Evolutionary conservation across 257 asterid species (phyloP), one percentile per base, ranked within the genome.

Genomic region (Fraxinus americana): DNA sequence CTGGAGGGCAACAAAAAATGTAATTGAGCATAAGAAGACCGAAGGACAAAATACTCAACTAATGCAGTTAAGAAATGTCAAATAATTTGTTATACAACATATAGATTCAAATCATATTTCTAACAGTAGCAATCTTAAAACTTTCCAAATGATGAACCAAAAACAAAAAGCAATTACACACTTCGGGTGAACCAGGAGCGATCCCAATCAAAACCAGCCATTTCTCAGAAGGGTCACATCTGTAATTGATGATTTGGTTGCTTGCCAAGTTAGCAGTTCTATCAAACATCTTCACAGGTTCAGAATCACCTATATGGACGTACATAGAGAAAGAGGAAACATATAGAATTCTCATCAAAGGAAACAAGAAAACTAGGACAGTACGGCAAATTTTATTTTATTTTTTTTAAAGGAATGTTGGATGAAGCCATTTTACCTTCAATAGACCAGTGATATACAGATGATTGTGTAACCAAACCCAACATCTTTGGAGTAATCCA

Each of bases 191-290:
- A 57, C 98, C 98, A 75, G 98, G 98, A 61, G 97, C 92, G 25
- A 94, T 94, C 80, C 98, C 98, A 72, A 92, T 89, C 90, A 94
- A 83, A 80, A 94, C 98, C 97, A 94, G 81, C 98, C 98, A 94
- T 83, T 94, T 94, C 80, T 91, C 98, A 67, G 98, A 85, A 78
- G 97, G 97, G 75, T 94, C 98, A 17, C 97, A 91, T 71, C 91
- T 87, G 82, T 94, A 94, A 83, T 94, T 94, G 83, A 94, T 94
- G 61, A 94, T 92, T 80, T 92, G 98, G 74, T 94, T 94, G 90
- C 85, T 92, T 1, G 97, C 80, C 77, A 94, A 83, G 84, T 94
- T 94, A 79, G 97, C 96, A 5, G 98, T 87, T 89, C 98, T 87
- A 80, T 94, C 98, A 74, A 94, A 94, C 92, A 94, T 87, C 87